phyloP scores from a whole-genome alignment of 805 yeast species.

The Pachysolen tannophilus region DNA sequence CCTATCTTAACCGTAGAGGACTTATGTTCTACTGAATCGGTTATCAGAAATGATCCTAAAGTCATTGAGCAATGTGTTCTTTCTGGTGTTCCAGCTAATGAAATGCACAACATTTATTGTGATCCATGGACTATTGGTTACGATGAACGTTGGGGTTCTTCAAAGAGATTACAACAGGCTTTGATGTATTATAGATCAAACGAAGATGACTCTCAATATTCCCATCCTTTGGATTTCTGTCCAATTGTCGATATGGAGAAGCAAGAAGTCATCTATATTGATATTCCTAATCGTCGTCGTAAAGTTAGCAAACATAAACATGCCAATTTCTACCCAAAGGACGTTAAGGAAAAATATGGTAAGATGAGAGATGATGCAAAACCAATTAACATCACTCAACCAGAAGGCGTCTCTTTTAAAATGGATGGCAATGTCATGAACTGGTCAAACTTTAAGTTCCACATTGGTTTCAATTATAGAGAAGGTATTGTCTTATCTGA shows the following conservation, averaged over 20 bases:
- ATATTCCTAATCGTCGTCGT: conserved; percentile 69
- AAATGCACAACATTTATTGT: conserved; percentile 54
- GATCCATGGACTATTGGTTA: conserved; percentile 64
- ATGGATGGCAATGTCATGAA: conserved; percentile 61
- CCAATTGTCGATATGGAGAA: conserved; percentile 75
- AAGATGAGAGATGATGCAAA: conserved; percentile 54
- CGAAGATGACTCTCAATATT: conserved; percentile 63
- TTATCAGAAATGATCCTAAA: conserved; percentile 60
- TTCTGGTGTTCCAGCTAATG: conserved; percentile 57
- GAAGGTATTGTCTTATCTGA: conserved; percentile 78
- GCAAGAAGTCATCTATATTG: conserved; percentile 62
- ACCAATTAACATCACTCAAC: conserved; percentile 69
- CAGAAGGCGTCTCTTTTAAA: conserved; percentile 74
- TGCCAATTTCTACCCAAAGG: conserved; percentile 63
- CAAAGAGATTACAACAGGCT: conserved; percentile 72
- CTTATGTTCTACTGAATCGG: conserved; percentile 50
- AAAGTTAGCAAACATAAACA: conserved; percentile 62
- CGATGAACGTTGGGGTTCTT: conserved; percentile 68
- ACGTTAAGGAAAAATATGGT: conserved; percentile 53
- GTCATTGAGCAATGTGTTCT: conserved; percentile 68
- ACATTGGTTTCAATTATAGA: conserved; percentile 78
- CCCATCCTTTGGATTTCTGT: conserved; percentile 74
- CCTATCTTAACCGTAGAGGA: conserved; percentile 72
- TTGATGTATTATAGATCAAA: conserved; percentile 68
- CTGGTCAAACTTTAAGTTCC: conserved; percentile 75